Evolutionary conservation across 2,329 filamentous ascomycete species (phyloP), one percentile per base, ranked within the genome.

Genomic region (Colletotrichum karsti): DNA sequence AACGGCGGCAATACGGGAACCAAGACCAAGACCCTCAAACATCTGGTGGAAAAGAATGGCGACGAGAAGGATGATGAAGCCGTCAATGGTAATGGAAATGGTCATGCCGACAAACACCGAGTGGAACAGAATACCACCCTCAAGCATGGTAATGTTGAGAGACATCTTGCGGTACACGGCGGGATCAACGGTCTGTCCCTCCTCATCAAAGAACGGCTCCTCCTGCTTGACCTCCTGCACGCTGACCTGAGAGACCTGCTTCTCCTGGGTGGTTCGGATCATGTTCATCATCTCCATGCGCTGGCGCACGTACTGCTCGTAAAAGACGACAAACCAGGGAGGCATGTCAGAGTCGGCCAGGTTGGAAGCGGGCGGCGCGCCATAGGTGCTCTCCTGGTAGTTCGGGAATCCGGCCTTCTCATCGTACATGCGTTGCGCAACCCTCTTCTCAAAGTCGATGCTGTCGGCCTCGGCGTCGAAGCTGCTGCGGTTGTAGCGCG

Each of bases 111-210:
- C 91, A 76, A 93, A 93, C 67, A 94, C 87, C 69, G 90, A 92
- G 79, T 94, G 92, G 76, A 94, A 94, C 10, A 94, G 83, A 71
- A 94, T 94, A 69, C 92, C 92, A 63, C 92, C 90, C 77, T 94
- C 92, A 5, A 94, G 85, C 3, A 94, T 85, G 5, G 92, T 87
- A 71, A 93, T 93, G 78, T 94, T 92, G 73, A 93, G 83, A 3
- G 92, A 86, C 77, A 90, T 87, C 73, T 89, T 91, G 74, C 88
- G 86, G 77, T 87, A 85, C 7, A 84, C 79, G 8, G 77, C 65
- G 5, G 83, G 81, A 70, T 85, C 82, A 13, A 86, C 80, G 0
- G 74, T 69, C 65, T 82, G 77, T 12, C 81, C 81, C 60, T 86
- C 82, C 42, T 81, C 79, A 54, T 86, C 84, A 42, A 80, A 77